Evolutionary conservation across 805 yeast genomes (phyloP), one percentile per base, ranked within the genome.

Genomic region (Lipomyces sp.): DNA sequence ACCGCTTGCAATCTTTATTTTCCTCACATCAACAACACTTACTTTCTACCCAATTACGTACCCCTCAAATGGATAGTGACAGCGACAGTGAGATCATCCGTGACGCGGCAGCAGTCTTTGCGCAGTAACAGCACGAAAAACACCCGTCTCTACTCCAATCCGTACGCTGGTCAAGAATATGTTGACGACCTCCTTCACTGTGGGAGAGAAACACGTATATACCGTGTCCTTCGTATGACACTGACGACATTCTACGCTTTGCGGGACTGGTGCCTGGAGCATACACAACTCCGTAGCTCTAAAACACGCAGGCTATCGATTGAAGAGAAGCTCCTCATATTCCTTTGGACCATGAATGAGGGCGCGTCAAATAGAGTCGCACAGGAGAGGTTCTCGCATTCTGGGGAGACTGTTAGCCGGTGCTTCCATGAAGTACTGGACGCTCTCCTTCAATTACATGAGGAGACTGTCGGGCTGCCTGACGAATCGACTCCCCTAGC

Each of bases 111-210:
- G 24, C n/a, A 42, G 8, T 42, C 48, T 42, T 18, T 15, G 48
- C 18, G 18, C 48, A 42, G 48, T 42, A 42, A 13, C 6, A 42
- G 48, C 4, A 15, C 45, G 48, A 42, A 42, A 42, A 13, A 7
- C n/a, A 42, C 48, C 48, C 48, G 48, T 42, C 48, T 42, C 48
- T n/a, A 42, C 48, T 42, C 48, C 48, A 42, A 42, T n/a, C 48
- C 2, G 48, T 18, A 2, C 7, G 18, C 48, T 42, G 48, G 48
- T 42, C 48, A 42, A 42, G 48, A 42, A 42, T 42, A 42, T 42
- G 18, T 42, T 18, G 48, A 42, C 48, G 48, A 42, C 48, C 48
- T 42, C 24, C 48, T 42, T 42, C 48, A 42, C 48, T 42, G 48
- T 42, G 48, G 7, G 48, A 13, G 4, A 18, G 48, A 42, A 42